Conservation (phyloP, 768 basidiomycete species). For the Leccinum truebloodii region DNA sequence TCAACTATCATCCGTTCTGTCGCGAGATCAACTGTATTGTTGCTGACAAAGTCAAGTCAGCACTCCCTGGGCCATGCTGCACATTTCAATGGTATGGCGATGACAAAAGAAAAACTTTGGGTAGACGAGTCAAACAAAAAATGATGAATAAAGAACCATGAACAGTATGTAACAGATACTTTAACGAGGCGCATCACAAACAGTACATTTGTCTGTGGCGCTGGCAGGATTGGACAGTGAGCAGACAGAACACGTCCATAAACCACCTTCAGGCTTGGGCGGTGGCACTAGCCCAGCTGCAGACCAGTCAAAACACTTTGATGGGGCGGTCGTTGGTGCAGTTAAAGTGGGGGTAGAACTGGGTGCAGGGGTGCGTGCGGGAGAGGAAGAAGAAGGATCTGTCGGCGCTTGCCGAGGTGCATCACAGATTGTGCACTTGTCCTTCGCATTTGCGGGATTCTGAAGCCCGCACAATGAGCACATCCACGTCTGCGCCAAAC, state of each 20-base stretch:
- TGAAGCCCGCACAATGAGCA: constrained; percentile 53
- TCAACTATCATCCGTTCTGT: neutral
- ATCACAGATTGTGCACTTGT: constrained; percentile 50
- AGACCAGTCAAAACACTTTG: constrained; percentile 39
- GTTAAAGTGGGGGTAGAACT: neutral
- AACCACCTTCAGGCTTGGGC: constrained; percentile 21
- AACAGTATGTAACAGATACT: constrained; percentile 12
- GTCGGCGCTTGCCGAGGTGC: constrained; percentile 31
- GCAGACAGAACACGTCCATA: constrained; percentile 45
- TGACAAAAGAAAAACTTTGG: neutral
- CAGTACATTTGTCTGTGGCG: constrained; percentile 46
- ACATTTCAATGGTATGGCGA: neutral
- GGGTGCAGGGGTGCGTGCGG: neutral
- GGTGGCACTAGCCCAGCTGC: constrained; percentile 38
- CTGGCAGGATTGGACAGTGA: constrained; percentile 46
- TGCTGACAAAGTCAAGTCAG: neutral
- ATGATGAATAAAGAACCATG: constrained; percentile 17
- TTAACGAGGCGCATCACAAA: constrained; percentile 49
- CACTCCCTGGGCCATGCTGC: neutral
- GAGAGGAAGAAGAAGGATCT: constrained; percentile 15
- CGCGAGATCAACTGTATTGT: neutral
- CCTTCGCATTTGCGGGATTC: constrained; percentile 38
- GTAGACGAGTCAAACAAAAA: constrained; percentile 1
- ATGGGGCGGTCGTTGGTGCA: constrained; percentile 7
- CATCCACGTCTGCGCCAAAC: constrained; percentile 45